phyloP scores from a whole-genome alignment of 495 filamentous ascomycete genomes.

The Amniculicola lignicola region DNA sequence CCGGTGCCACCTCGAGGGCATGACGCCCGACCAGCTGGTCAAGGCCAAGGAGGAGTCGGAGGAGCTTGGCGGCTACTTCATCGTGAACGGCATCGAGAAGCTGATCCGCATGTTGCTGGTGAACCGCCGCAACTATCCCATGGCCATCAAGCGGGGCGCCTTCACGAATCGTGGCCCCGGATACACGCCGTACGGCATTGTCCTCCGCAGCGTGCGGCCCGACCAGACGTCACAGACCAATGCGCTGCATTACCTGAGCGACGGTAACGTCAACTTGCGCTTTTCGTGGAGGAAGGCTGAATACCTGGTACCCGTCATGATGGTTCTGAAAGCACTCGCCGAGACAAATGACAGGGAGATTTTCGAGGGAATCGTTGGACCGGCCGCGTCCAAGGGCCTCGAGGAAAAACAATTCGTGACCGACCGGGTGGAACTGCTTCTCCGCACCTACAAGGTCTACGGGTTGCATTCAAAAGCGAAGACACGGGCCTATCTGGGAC shows the following conservation, averaged over 20 bases:
- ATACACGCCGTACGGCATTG: slow-evolving; percentile 86
- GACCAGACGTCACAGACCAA: slow-evolving; percentile 98
- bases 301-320: slow-evolving; percentile 88
- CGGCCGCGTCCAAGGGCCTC: slow-evolving; percentile 65
- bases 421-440: slow-evolving; percentile 84
- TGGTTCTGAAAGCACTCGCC: slow-evolving; percentile 91
- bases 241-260: slow-evolving; percentile 88
- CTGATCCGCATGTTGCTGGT: slow-evolving; percentile 89
- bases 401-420: slow-evolving; percentile 85
- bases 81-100: slow-evolving; percentile 96
- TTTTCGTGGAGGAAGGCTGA: slow-evolving; percentile 99
- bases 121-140: slow-evolving; percentile 84
- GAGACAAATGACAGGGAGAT: slow-evolving; percentile 97
- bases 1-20: slow-evolving; percentile 81
- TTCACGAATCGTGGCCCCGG: slow-evolving; percentile 78
- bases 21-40: slow-evolving; percentile 77
- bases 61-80: slow-evolving; percentile 89
- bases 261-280: slow-evolving; percentile 93
- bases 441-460: slow-evolving; percentile 91
- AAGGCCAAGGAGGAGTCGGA: slow-evolving; percentile 87
- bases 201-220: slow-evolving; percentile 85
- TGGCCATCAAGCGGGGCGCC: slow-evolving; percentile 86
- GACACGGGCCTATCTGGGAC: slow-evolving; percentile 78
- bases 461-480: slow-evolving; percentile 71
- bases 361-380: slow-evolving; percentile 81